Percentiles rank a stretch among this genome's conserved stretches.
Evolutionary conservation across 108 stramenopile species (phyloP).

Genomic region (Pseudonitzschia multiseries): DNA sequence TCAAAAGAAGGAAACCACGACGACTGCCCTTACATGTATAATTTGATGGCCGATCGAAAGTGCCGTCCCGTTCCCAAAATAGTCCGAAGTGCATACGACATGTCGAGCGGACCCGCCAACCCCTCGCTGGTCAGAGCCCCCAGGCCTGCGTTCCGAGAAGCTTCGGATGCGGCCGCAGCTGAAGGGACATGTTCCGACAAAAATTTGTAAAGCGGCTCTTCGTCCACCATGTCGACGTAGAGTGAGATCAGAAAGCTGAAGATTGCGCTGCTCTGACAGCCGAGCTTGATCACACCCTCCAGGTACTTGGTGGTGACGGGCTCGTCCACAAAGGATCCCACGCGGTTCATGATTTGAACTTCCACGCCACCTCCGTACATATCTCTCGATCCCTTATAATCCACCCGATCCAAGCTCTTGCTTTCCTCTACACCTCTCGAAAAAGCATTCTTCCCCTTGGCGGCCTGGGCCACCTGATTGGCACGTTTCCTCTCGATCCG

Average conservation of each 20-base stretch:
- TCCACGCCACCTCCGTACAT: constrained; percentile 41
- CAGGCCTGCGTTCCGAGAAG: constrained; percentile 28
- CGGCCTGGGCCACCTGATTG: constrained; percentile 31
- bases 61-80: constrained; percentile 78
- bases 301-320: constrained; percentile 62
- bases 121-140: constrained; percentile 43
- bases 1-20: neutral
- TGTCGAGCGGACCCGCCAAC: constrained; percentile 63
- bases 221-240: constrained; percentile 76
- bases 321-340: constrained; percentile 64
- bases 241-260: constrained; percentile 76
- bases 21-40: constrained; percentile 58
- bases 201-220: constrained; percentile 78
- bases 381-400: constrained; percentile 39
- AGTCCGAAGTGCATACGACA: constrained; percentile 71
- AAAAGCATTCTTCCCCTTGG: constrained; percentile 25
- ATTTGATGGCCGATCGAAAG: constrained; percentile 83
- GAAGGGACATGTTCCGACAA: constrained; percentile 73
- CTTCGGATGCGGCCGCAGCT: constrained; percentile 41
- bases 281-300: constrained; percentile 82
- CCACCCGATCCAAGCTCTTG: constrained; percentile 33
- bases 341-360: constrained; percentile 19
- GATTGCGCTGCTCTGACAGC: constrained; percentile 72
- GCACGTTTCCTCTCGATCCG: constrained; percentile 31
- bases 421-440: constrained; percentile 18